Base-by-base conservation (phyloP, 352 stramenopile genomes). In the Globisporangium polare region DNA sequence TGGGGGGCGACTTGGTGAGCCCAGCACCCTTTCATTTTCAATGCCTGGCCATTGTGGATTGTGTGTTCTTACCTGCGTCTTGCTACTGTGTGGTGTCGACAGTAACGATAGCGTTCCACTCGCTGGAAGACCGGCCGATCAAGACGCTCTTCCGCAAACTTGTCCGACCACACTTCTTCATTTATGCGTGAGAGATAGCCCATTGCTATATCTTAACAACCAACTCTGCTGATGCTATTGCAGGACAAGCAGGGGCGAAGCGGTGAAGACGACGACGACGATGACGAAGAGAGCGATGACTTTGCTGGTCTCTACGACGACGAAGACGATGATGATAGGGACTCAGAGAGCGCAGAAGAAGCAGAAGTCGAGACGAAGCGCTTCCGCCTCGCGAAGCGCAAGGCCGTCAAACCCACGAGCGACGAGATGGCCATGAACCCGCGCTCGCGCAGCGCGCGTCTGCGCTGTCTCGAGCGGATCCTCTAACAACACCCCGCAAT, bases 81-180 rank as follows among this genome's bases (percentile, higher is more conserved):
- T n/a, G n/a, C n/a, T n/a, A n/a, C n/a, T n/a, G n/a, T n/a, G n/a
- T n/a, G n/a, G n/a, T n/a, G n/a, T n/a, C n/a, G n/a, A n/a, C n/a
- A n/a, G n/a, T n/a, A n/a, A n/a, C 84, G 8, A 94, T 94, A 58
- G 85, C 85, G 50, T 94, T 94, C 60, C 85, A 94, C 72, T 94
- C 85, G 6, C 71, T 94, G 17, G 85, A 94, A 52, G 85, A 94
- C 57, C 82, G 85, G 17, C 82, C 83, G 27, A 94, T 94, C 62
- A 94, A 94, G 69, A 63, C 74, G 9, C 75, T 91, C 22, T 91
- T 94, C 57, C 77, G 85, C 8, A 63, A 77, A 31, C 61, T 90
- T 53, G 79, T 92, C 71, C 18, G 69, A 22, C 12, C 12, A 18
- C n/a, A 41, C 15, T 12, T 17, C 57, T 35, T 12, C 2, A 27